Percentiles rank a stretch among this genome's conserved stretches.
Evolutionary conservation across 2,329 filamentous ascomycete genomes (phyloP).

Genomic region (Epichloe hybrida): DNA sequence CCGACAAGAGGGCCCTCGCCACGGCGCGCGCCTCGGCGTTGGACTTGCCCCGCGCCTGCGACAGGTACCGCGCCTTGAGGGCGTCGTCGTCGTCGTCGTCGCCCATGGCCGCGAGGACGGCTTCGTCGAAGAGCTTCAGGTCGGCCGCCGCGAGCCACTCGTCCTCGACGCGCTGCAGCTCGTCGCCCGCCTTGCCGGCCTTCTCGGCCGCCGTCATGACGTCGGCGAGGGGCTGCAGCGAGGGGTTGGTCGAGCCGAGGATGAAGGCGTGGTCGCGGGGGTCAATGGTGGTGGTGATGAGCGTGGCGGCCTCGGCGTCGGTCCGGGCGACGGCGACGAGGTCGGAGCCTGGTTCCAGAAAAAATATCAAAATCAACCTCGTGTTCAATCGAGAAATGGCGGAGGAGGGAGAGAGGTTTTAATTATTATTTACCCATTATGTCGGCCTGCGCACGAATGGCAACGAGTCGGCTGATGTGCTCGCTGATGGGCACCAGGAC

Average conservation of each 20-base stretch:
- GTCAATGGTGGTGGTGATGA: conserved; percentile 95
- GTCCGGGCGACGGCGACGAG: conserved; percentile 86
- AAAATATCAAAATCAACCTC: neutral
- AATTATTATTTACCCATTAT: conserved; percentile 99
- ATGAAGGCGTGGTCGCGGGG: conserved; percentile 92
- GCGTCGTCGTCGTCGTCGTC: conserved; percentile 62
- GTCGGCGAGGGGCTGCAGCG: conserved; percentile 72
- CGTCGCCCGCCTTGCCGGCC: conserved; percentile 62
- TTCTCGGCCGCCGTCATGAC: conserved; percentile 80
- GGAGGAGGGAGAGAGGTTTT: too few relatives aligned
- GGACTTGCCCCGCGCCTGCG: conserved; percentile 64
- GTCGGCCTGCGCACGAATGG: conserved; percentile 92
- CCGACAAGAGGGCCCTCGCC: conserved; percentile 60
- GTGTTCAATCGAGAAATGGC: too few relatives aligned
- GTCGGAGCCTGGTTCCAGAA: conserved; percentile 54
- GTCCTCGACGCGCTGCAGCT: conserved; percentile 88
- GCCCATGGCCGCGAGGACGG: conserved; percentile 68
- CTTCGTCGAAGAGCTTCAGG: conserved; percentile 68
- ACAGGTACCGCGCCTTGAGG: conserved; percentile 52
- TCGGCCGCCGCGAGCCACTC: conserved; percentile 66
- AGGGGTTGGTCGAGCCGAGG: conserved; percentile 74
- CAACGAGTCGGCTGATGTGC: conserved; percentile 94
- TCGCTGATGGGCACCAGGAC: conserved; percentile 93
- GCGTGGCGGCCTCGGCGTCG: conserved; percentile 92
- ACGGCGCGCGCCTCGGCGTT: conserved; percentile 69